phyloP scores from a whole-genome alignment of 139 green algal species.

The Mychonastes homosphaera region DNA sequence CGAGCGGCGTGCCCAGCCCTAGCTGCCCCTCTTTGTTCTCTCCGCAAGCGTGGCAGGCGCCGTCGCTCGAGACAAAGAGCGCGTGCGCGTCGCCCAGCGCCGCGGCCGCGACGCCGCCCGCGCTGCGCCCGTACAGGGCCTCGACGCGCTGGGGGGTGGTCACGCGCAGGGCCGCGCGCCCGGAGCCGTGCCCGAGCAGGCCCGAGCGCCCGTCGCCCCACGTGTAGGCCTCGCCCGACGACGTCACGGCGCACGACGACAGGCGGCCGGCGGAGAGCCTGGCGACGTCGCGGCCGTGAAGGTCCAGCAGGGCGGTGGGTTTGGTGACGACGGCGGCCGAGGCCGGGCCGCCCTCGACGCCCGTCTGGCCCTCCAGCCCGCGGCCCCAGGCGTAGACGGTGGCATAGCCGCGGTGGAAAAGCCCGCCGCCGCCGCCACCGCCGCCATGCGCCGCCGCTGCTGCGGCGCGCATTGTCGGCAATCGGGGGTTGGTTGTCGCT shows the following conservation, averaged over 20 bases:
- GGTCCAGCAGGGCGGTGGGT: conserved; percentile 27
- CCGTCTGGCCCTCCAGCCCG: too few relatives aligned
- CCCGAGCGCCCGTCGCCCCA: conserved; percentile 48
- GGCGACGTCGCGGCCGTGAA: conserved; percentile 16
- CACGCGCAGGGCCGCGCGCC: not conserved
- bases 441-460: too few relatives aligned
- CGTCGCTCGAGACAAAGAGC: conserved; percentile 47
- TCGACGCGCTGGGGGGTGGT: conserved; percentile 29
- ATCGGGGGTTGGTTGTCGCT: too few relatives aligned
- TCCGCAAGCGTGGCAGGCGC: not conserved
- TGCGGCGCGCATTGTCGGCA: too few relatives aligned
- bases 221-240: conserved; percentile 30
- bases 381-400: too few relatives aligned
- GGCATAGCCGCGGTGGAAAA: too few relatives aligned
- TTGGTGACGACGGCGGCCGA: conserved; percentile 36
- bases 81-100: conserved; percentile 51
- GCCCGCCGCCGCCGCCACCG: too few relatives aligned
- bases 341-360: too few relatives aligned
- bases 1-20: conserved; percentile 40
- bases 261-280: conserved; percentile 31
- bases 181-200: conserved; percentile 49
- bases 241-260: conserved; percentile 26
- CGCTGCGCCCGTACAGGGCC: conserved; percentile 39
- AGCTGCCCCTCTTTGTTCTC: conserved; percentile 31
- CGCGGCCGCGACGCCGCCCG: conserved; percentile 17